Evolutionary conservation across 805 yeast species (phyloP).

Genomic region (Starmera caribaea): DNA sequence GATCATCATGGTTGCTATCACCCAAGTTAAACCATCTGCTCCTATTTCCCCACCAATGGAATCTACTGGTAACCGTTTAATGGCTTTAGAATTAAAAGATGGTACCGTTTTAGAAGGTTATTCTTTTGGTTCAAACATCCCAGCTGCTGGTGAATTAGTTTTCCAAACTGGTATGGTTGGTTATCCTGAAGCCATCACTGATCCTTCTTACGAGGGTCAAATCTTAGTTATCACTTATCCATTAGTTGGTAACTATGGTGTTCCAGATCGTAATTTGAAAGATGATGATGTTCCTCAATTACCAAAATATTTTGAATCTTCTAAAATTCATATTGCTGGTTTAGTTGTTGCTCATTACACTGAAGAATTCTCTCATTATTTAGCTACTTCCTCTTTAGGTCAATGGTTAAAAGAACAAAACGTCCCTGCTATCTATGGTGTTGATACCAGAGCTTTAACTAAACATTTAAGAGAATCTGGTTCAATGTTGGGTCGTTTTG

Average conservation of each 20-base stretch:
- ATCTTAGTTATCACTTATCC: slow-evolving; percentile 95
- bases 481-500: slow-evolving; percentile 84
- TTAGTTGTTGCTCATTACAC: slow-evolving; percentile 94
- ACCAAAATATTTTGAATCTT: slow-evolving; percentile 91
- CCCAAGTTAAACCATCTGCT: slow-evolving; percentile 38
- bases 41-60: slow-evolving; percentile 91
- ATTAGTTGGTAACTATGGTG: slow-evolving; percentile 97
- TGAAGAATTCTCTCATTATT: slow-evolving; percentile 87
- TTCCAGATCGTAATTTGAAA: slow-evolving; percentile 74
- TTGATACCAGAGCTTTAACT: slow-evolving; percentile 92
- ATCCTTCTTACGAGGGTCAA: slow-evolving; percentile 97
- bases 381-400: slow-evolving; percentile 88
- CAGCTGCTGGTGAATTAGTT: slow-evolving; percentile 94
- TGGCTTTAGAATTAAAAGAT: slow-evolving; percentile 82
- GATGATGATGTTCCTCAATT: slow-evolving; percentile 68
- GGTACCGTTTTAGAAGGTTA: slow-evolving; percentile 86
- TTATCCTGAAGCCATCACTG: slow-evolving; percentile 95
- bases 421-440: slow-evolving; percentile 95
- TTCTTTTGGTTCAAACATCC: slow-evolving; percentile 87
- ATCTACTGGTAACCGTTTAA: slow-evolving; percentile 69
- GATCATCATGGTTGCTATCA: slow-evolving; percentile 24
- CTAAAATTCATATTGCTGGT: slow-evolving; percentile 91
- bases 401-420: slow-evolving; percentile 88
- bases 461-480: slow-evolving; percentile 89
- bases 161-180: slow-evolving; percentile 99